A percentile compares a stretch with the other conserved stretches of the same genome.
These are phyloP conservation scores for Kandelia obovata DNA, from an alignment of 345 rosid species.

Conservation along the genomic window DNA sequence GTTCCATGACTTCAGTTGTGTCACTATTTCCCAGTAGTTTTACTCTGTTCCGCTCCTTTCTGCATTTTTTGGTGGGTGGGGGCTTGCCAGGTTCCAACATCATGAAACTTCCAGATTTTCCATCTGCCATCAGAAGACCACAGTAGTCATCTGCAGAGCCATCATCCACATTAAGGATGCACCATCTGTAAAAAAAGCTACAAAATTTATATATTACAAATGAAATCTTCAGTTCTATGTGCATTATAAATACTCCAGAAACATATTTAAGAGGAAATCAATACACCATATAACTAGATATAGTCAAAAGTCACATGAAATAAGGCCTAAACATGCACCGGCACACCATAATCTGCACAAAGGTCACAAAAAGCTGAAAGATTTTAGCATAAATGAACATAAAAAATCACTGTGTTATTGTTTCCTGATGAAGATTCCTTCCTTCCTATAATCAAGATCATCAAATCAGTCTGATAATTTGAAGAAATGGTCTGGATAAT, in stretches of 20 bases:
- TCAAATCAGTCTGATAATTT: no score
- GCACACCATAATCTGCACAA: no score
- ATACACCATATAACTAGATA: background rate
- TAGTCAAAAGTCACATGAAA: conserved; percentile 1
- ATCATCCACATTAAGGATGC: conserved; percentile 53
- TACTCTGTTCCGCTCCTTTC: conserved; percentile 67
- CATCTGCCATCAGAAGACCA: conserved; percentile 67
- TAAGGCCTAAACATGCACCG: background rate
- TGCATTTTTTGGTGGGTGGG: conserved; percentile 63
- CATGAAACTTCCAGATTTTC: conserved; percentile 60
- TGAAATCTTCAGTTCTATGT: background rate
- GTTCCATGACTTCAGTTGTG: conserved; percentile 59
- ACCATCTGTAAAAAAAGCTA: conserved; percentile 51
- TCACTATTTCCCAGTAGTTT: conserved; percentile 37
- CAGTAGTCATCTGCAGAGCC: conserved; percentile 61
- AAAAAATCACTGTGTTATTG: no score
- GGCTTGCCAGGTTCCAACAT: conserved; percentile 69
- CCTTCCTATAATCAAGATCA: background rate
- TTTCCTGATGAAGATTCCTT: background rate
- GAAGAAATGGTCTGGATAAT: no score
- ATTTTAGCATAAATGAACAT: no score
- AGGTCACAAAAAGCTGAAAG: no score
- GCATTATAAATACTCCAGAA: background rate
- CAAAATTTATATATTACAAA: conserved; percentile 5
- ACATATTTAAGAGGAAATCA: background rate